Conservation (phyloP, 257 asterid species). For the Fraxinus anomala region DNA sequence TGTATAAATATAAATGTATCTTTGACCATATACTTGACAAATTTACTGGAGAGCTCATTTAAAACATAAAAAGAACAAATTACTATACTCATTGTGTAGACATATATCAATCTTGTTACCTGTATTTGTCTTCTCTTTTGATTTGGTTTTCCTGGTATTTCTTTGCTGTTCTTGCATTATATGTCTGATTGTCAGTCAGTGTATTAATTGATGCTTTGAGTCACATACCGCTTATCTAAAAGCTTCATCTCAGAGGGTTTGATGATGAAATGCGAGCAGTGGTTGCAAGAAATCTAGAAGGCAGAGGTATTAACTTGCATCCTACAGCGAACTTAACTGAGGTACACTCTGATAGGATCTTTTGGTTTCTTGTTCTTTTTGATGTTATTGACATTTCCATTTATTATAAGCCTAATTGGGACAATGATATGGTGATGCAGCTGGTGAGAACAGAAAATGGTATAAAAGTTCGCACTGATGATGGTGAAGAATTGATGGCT, state of each 20-base stretch:
- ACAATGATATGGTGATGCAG: slow-evolving; percentile 46
- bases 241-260: slow-evolving; percentile 71
- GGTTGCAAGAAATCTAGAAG: slow-evolving; percentile 92
- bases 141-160: not conserved
- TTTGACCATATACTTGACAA: not conserved
- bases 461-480: slow-evolving; percentile 74
- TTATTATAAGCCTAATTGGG: slow-evolving; percentile 13
- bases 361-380: slow-evolving; percentile 1
- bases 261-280: slow-evolving; percentile 93
- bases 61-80: slow-evolving; percentile 7
- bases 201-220: not conserved
- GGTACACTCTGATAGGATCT: slow-evolving; percentile 46
- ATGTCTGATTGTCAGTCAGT: slow-evolving; percentile 6
- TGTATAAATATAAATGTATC: not conserved
- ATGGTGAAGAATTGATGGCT: slow-evolving; percentile 79
- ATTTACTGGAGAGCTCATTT: slow-evolving; percentile 1
- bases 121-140: not conserved
- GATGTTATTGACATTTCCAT: slow-evolving; percentile 3
- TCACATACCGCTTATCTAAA: slow-evolving; percentile 12
- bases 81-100: not conserved
- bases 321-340: slow-evolving; percentile 74
- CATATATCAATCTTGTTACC: not conserved
- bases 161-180: not conserved
- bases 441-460: slow-evolving; percentile 76
- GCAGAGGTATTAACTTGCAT: slow-evolving; percentile 88